Conservation (phyloP, 306 rosid species). For the Quercus dentata region DNA sequence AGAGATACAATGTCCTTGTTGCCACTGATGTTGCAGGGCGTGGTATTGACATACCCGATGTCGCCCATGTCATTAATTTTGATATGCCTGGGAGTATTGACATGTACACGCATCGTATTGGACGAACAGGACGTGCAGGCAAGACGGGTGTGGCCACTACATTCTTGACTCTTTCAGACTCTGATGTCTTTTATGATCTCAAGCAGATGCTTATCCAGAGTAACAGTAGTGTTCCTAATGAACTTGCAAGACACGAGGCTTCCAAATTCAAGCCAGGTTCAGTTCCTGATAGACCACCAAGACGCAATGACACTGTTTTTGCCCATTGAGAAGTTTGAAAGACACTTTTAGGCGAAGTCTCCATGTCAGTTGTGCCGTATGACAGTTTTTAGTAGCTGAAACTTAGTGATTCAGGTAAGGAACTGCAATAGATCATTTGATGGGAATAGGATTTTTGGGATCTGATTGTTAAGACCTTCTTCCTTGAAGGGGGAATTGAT, state of each 20-base stretch:
- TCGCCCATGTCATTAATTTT: conserved; percentile 82
- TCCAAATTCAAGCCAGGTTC: conserved; percentile 88
- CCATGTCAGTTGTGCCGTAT: background rate
- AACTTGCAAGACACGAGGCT: conserved; percentile 89
- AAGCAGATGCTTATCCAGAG: conserved; percentile 90
- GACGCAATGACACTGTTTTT: conserved; percentile 82
- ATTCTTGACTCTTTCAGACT: conserved; percentile 69
- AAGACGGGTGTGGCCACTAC: conserved; percentile 86
- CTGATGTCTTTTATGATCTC: conserved; percentile 85
- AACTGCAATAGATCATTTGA: background rate
- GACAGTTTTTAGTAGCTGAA: background rate
- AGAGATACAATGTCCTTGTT: conserved; percentile 83
- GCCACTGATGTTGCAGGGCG: conserved; percentile 96
- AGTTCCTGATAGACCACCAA: conserved; percentile 87
- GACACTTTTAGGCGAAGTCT: background rate
- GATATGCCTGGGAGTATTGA: conserved; percentile 93
- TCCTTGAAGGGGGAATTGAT: background rate
- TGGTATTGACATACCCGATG: conserved; percentile 95
- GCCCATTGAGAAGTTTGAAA: conserved; percentile 45
- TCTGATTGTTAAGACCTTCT: background rate
- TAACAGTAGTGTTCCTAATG: conserved; percentile 85
- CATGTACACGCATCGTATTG: conserved; percentile 89
- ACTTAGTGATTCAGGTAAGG: conserved; percentile 11
- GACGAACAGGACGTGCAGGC: conserved; percentile 93
- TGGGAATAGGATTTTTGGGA: background rate